phyloP scores from a whole-genome alignment of 768 basidiomycete genomes.

The Mycena alexandri region DNA sequence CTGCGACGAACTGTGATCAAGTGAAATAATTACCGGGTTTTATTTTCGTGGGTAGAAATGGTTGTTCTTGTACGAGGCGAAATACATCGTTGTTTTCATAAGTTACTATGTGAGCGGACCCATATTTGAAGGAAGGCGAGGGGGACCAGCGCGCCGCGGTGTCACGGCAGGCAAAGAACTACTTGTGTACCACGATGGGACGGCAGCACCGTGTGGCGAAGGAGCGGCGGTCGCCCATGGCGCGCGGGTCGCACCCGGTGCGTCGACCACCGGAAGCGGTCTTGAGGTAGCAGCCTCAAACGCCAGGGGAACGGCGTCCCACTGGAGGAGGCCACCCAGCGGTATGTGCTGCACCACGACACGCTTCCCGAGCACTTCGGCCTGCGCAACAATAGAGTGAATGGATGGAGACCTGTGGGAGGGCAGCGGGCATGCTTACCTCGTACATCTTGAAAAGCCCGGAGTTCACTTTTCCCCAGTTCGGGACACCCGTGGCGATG shows the following conservation, averaged over 20 bases:
- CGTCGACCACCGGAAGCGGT: neutral
- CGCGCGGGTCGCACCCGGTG: conserved; percentile 28
- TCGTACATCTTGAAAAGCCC: conserved; percentile 98
- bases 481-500: conserved; percentile 89
- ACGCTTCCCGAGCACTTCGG: conserved; percentile 91
- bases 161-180: conserved; percentile 2
- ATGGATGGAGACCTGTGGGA: conserved; percentile 2
- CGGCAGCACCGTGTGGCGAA: neutral
- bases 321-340: conserved; percentile 84
- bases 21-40: neutral
- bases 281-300: neutral
- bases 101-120: conserved; percentile 1
- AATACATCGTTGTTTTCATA: too few relatives aligned
- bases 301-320: conserved; percentile 53
- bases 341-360: conserved; percentile 98
- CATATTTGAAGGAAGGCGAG: neutral
- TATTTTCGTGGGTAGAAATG: conserved; percentile 14
- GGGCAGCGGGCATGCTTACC: conserved; percentile 52
- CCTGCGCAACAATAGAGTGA: conserved; percentile 53
- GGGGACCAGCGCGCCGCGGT: neutral
- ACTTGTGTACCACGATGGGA: conserved; percentile 29
- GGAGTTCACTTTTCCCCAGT: conserved; percentile 90
- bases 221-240: conserved; percentile 27
- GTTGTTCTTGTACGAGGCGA: neutral
- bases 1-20: neutral